Percentiles rank a stretch among this genome's conserved stretches.
These are phyloP conservation scores for Moesziomyces parantarcticus DNA, from an alignment of 1,284 basidiomycete genomes.

Conservation along the genomic window DNA sequence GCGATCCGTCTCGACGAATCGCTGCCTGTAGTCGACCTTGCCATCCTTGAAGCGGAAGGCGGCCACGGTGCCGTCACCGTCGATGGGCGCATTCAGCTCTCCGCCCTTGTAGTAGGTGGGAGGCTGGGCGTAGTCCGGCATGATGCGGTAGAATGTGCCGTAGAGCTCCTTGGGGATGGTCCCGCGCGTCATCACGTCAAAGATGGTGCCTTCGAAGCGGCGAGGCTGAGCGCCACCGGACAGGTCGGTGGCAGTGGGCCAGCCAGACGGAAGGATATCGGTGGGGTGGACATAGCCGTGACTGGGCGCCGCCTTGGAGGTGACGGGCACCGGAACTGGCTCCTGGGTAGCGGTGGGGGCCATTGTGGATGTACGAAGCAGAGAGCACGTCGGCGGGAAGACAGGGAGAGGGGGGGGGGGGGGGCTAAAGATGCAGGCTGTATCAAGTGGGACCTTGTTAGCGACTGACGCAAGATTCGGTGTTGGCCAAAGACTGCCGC, in stretches of 20 bases:
- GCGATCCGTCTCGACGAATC: conserved; percentile 34
- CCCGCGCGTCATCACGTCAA: conserved; percentile 26
- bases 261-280: conserved; percentile 28
- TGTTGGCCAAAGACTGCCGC: too few relatives aligned
- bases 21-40: conserved; percentile 33
- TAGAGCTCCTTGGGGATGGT: conserved; percentile 29
- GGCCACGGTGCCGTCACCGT: conserved; percentile 38
- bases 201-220: conserved; percentile 38
- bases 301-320: conserved; percentile 17
- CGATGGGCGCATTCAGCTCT: conserved; percentile 36
- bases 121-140: conserved; percentile 36
- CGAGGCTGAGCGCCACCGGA: conserved; percentile 30
- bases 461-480: too few relatives aligned
- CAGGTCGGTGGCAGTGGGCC: conserved; percentile 35
- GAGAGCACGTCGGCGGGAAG: too few relatives aligned
- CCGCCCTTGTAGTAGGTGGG: conserved; percentile 28
- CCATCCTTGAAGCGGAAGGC: conserved; percentile 43
- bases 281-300: conserved; percentile 28
- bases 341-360: conserved; percentile 28
- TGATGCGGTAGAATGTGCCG: conserved; percentile 45
- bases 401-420: too few relatives aligned
- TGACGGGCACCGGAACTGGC: conserved; percentile 13
- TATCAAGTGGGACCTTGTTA: too few relatives aligned
- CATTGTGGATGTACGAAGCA: conserved; percentile 4
- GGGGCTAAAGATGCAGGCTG: too few relatives aligned